Evolutionary conservation across 2,329 filamentous ascomycete species (phyloP).

Genomic region (Pseudogymnoascus sp.): DNA sequence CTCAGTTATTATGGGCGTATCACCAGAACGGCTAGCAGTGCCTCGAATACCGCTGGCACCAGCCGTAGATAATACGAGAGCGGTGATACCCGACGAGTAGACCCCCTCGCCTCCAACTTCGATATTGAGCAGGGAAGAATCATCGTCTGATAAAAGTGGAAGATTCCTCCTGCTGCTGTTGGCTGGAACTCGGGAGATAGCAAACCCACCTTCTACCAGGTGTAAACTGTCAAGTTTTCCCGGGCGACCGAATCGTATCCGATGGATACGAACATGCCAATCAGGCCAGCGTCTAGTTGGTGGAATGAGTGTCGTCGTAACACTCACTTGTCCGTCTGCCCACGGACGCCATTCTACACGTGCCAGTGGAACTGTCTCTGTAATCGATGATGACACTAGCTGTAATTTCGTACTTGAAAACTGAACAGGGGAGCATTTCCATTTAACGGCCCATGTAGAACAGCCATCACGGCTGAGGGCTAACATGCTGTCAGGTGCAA

Average conservation of each 20-base stretch:
- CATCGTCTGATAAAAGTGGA: not conserved
- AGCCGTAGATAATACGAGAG: not conserved
- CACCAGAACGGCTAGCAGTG: not conserved
- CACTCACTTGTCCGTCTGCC: constrained; percentile 2
- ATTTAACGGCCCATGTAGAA: constrained; percentile 33
- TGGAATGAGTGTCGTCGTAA: constrained; percentile 14
- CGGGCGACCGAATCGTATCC: not conserved
- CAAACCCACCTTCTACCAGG: constrained; percentile 12
- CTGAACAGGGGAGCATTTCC: constrained; percentile 21
- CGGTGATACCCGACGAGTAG: not conserved
- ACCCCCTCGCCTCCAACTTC: not conserved
- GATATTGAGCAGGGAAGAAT: not conserved
- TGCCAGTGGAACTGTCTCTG: not conserved
- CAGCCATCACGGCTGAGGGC: constrained; percentile 31
- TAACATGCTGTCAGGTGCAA: constrained; percentile 33
- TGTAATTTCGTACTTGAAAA: not conserved
- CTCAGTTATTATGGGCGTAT: not conserved
- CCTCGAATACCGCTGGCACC: constrained; percentile 5
- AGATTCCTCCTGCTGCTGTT: not conserved
- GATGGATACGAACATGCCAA: constrained; percentile 15
- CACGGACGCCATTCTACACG: constrained; percentile 10
- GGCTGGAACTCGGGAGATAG: constrained; percentile 1
- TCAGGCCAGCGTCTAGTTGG: constrained; percentile 12
- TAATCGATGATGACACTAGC: not conserved
- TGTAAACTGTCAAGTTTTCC: not conserved